Conservation (phyloP, 305 asterid species). For the Solanum hybrid region DNA sequence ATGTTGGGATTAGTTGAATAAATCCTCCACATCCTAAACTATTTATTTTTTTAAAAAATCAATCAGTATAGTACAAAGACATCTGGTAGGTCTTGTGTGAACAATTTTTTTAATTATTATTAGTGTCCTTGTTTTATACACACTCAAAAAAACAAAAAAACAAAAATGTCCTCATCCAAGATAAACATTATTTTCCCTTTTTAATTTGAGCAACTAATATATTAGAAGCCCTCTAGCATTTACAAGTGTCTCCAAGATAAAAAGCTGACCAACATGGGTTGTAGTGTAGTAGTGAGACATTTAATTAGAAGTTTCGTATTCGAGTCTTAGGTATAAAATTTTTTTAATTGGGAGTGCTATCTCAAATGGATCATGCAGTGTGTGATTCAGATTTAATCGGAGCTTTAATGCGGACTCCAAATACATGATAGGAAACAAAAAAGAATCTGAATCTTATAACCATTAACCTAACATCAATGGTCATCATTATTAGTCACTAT, state of each 20-base stretch:
- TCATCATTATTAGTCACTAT: not conserved
- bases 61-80: not conserved
- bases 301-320: no score
- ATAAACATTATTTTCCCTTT: not conserved
- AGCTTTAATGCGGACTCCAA: fast-evolving
- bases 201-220: not conserved
- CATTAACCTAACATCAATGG: no score
- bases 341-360: no score
- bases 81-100: not conserved
- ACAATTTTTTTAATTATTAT: not conserved
- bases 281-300: not conserved
- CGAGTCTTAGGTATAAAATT: no score
- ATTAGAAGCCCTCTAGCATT: not conserved
- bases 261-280: not conserved
- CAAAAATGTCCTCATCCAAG: not conserved
- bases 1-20: not conserved
- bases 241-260: not conserved
- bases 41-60: not conserved
- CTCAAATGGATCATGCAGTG: no score
- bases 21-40: not conserved
- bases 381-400: no score
- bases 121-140: not conserved
- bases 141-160: not conserved
- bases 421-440: no score
- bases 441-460: no score